Conservation (phyloP, 371 early-diverging fungal genomes). For the Nematocida sp. region DNA sequence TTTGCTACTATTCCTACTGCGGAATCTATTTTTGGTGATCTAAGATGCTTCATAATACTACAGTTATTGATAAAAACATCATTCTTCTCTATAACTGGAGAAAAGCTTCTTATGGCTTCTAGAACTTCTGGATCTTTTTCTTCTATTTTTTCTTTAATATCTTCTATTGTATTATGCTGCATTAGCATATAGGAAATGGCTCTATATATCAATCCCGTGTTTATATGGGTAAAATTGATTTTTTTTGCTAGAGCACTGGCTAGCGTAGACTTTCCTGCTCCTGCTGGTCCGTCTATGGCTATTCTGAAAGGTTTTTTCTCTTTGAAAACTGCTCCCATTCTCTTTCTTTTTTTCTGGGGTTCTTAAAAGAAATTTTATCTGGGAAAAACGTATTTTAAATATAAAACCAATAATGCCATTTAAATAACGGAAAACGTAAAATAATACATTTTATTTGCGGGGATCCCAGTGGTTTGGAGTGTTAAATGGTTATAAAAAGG, state of each 20-base stretch:
- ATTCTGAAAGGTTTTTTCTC: constrained; percentile 67
- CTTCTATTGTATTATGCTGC: not conserved
- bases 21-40: constrained; percentile 70
- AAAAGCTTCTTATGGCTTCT: not conserved
- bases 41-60: constrained; percentile 72
- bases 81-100: constrained; percentile 36
- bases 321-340: not conserved
- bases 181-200: constrained; percentile 65
- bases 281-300: constrained; percentile 86
- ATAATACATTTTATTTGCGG: too few relatives aligned
- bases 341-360: too few relatives aligned
- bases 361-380: too few relatives aligned
- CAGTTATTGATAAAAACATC: constrained; percentile 69
- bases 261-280: constrained; percentile 80
- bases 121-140: not conserved
- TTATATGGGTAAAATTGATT: constrained; percentile 74
- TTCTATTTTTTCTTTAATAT: constrained; percentile 1
- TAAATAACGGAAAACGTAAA: too few relatives aligned
- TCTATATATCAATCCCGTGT: constrained; percentile 70
- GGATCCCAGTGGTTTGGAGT: too few relatives aligned
- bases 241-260: constrained; percentile 71
- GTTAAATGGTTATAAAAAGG: too few relatives aligned
- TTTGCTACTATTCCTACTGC: constrained; percentile 72
- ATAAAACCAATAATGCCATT: too few relatives aligned
- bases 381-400: too few relatives aligned